Conservation (phyloP, 2,329 filamentous ascomycete genomes). For the Didymella lethalis region DNA sequence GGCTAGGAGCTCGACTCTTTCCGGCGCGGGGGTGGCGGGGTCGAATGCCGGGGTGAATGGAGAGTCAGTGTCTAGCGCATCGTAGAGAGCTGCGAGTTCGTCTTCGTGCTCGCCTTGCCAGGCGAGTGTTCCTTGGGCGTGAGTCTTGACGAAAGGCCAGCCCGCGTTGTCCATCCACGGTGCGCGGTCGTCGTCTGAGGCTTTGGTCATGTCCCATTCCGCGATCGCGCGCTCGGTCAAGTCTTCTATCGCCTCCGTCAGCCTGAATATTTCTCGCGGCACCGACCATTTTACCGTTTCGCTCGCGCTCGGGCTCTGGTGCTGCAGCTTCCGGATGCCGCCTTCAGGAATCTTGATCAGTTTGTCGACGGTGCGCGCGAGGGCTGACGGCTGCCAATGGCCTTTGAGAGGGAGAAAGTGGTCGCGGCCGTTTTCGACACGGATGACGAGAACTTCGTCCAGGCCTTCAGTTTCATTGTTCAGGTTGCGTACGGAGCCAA, state of each 20-base stretch:
- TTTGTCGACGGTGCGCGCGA: slow-evolving; percentile 87
- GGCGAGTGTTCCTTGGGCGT: slow-evolving; percentile 40
- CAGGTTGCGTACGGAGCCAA: slow-evolving; percentile 70
- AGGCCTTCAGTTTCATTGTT: slow-evolving; percentile 73
- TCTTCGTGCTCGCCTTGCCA: slow-evolving; percentile 57
- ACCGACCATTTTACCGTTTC: slow-evolving; percentile 75
- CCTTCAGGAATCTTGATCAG: slow-evolving; percentile 83
- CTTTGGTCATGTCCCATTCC: slow-evolving; percentile 68
- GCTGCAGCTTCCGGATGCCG: slow-evolving; percentile 75
- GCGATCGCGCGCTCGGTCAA: slow-evolving; percentile 65
- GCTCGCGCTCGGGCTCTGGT: slow-evolving; percentile 56
- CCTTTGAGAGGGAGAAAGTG: slow-evolving; percentile 87
- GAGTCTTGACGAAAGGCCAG: slow-evolving; percentile 65
- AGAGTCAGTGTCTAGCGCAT: slow-evolving; percentile 76
- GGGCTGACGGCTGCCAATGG: slow-evolving; percentile 80
- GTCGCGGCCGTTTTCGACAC: slow-evolving; percentile 83
- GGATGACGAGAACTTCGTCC: slow-evolving; percentile 87
- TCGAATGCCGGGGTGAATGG: slow-evolving; percentile 67
- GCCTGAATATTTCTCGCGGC: slow-evolving; percentile 85
- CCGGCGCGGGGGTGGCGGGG: slow-evolving; percentile 66
- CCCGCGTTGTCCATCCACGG: slow-evolving; percentile 64
- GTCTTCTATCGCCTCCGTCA: slow-evolving; percentile 80
- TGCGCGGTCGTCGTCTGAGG: slow-evolving; percentile 45
- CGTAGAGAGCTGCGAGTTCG: slow-evolving; percentile 57
- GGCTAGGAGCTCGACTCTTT: slow-evolving; percentile 77